Conservation (phyloP, 176 grass and related monocot genomes). For the Juncus inflexus region DNA sequence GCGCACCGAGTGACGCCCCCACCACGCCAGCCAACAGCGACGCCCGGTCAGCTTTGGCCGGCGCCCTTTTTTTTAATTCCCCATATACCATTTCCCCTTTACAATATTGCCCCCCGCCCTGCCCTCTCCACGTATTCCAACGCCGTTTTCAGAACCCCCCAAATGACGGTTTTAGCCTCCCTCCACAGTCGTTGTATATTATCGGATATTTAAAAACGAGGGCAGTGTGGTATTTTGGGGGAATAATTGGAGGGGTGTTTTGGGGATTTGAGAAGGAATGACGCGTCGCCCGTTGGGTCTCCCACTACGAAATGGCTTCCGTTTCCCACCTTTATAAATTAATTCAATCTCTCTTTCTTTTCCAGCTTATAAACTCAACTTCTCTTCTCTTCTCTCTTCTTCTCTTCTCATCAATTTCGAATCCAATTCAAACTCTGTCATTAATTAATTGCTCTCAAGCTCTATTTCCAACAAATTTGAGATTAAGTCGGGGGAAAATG, state of each 20-base stretch:
- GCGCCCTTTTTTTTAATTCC: conserved; percentile 29
- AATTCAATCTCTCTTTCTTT: conserved; percentile 25
- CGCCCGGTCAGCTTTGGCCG: conserved; percentile 55
- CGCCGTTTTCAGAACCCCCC: neutral
- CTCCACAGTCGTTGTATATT: neutral
- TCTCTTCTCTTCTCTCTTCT: conserved; percentile 3
- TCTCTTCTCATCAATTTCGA: conserved; percentile 13
- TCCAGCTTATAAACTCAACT: conserved; percentile 30
- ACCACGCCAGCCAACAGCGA: neutral
- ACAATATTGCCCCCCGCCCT: neutral
- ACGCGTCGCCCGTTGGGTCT: conserved; percentile 32
- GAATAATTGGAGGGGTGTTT: too few relatives aligned
- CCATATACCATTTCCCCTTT: conserved; percentile 5
- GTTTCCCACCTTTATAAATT: conserved; percentile 17
- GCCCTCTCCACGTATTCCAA: neutral
- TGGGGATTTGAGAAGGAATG: neutral
- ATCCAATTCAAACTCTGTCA: neutral
- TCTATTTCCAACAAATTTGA: neutral
- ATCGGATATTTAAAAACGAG: neutral
- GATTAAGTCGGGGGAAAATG: conserved; percentile 40
- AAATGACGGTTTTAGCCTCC: neutral
- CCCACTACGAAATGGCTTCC: conserved; percentile 31
- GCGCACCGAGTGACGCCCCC: conserved; percentile 11
- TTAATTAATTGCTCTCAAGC: neutral
- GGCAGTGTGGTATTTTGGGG: conserved; percentile 29